These are phyloP conservation scores for Penicillium daleae DNA, from an alignment of 495 filamentous ascomycete species.

Conservation along the genomic window DNA sequence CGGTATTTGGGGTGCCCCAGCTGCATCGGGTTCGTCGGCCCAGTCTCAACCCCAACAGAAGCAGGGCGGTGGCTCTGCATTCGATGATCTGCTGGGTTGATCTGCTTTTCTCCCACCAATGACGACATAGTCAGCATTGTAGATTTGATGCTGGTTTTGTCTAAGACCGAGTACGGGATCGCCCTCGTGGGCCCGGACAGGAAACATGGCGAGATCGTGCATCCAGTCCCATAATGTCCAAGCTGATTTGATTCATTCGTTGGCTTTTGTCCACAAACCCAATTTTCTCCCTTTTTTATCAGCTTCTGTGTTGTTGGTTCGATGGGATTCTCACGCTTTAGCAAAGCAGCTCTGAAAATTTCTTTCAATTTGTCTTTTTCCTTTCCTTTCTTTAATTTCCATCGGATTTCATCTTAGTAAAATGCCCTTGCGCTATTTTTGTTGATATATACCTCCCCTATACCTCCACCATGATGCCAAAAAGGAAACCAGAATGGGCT, in stretches of 20 bases:
- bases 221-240: conserved; percentile 8
- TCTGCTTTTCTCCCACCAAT: not conserved
- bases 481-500: no score
- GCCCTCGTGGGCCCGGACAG: not conserved
- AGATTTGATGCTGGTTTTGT: not conserved
- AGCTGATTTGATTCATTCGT: conserved; percentile 5
- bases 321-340: conserved; percentile 12
- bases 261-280: not conserved
- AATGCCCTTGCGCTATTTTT: not conserved
- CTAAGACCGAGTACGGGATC: conserved; percentile 6
- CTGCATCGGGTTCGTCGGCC: conserved; percentile 40
- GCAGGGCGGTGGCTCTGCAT: conserved; percentile 47
- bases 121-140: not conserved
- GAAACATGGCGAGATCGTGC: not conserved
- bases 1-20: conserved; percentile 84
- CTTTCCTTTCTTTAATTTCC: not conserved
- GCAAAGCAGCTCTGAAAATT: conserved; percentile 22
- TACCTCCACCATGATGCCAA: no score
- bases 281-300: not conserved
- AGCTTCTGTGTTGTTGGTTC: conserved; percentile 1
- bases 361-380: conserved; percentile 6
- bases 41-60: conserved; percentile 36
- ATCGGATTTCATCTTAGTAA: not conserved
- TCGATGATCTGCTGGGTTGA: conserved; percentile 71
- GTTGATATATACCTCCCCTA: conserved; percentile 7